Conservation (phyloP, 805 yeast genomes). For the Kodamaea kaohsiungensis region DNA sequence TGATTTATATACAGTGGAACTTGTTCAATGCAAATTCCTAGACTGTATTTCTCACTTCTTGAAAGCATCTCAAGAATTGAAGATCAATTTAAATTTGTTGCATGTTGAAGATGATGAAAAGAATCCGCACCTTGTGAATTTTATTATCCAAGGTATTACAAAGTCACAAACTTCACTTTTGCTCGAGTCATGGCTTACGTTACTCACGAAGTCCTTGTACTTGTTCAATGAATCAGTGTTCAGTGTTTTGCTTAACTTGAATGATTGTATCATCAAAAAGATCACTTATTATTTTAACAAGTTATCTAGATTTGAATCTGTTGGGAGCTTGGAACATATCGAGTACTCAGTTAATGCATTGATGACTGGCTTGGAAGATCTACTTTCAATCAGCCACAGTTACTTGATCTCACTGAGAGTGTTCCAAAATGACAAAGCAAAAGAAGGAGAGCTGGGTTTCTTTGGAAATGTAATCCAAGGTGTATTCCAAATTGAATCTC, state of each 20-base stretch:
- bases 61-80: conserved; percentile 29
- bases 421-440: conserved; percentile 13
- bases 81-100: conserved; percentile 27
- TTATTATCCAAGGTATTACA: conserved; percentile 51
- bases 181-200: conserved; percentile 48
- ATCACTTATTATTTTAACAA: conserved; percentile 32
- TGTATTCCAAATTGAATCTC: conserved; percentile 73
- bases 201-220: conserved; percentile 53
- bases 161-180: conserved; percentile 44
- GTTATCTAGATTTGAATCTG: conserved; percentile 17
- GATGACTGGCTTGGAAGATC: conserved; percentile 64
- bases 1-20: conserved; percentile 24
- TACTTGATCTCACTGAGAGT: conserved; percentile 31
- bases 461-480: conserved; percentile 74
- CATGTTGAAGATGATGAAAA: conserved; percentile 32
- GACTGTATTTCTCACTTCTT: conserved; percentile 30
- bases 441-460: conserved; percentile 42
- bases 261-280: conserved; percentile 49
- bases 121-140: conserved; percentile 40
- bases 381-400: conserved; percentile 60
- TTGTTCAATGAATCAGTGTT: conserved; percentile 55
- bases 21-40: conserved; percentile 28
- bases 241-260: conserved; percentile 54
- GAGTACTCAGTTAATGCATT: conserved; percentile 47
- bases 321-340: conserved; percentile 27